These are phyloP conservation scores for Sporothrix luriei DNA, from an alignment of 2,329 filamentous ascomycete species.

Conservation along the genomic window DNA sequence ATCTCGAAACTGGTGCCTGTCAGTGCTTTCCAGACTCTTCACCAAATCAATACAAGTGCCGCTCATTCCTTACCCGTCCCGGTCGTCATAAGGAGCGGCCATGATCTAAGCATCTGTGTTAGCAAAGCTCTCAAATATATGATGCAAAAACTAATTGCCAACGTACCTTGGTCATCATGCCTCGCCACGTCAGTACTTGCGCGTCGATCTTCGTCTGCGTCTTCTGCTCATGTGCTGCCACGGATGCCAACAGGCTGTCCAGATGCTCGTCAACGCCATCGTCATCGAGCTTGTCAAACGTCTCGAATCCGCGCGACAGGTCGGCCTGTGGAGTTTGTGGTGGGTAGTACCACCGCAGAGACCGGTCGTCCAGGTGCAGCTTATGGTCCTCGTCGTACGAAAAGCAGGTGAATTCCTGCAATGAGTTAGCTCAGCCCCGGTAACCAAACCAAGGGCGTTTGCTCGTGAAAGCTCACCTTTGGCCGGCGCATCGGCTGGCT, in stretches of 20 bases:
- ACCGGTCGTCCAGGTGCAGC: conserved; percentile 75
- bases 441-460: background rate
- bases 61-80: conserved; percentile 67
- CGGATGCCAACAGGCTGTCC: conserved; percentile 75
- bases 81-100: conserved; percentile 77
- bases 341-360: conserved; percentile 85
- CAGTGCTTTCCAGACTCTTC: background rate
- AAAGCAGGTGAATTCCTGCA: conserved; percentile 85
- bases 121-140: background rate
- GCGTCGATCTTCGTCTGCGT: conserved; percentile 69
- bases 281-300: conserved; percentile 81
- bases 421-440: background rate
- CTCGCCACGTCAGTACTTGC: conserved; percentile 88
- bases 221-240: conserved; percentile 71
- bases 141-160: background rate
- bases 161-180: conserved; percentile 94
- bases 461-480: conserved; percentile 53
- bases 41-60: background rate
- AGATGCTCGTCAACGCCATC: conserved; percentile 77
- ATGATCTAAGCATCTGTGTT: conserved; percentile 66
- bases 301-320: conserved; percentile 78
- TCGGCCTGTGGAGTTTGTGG: conserved; percentile 67
- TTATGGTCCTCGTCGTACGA: conserved; percentile 85
- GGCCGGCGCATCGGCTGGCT: conserved; percentile 74
- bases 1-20: conserved; percentile 73